Evolutionary conservation across 352 stramenopile genomes (phyloP).

Genomic region (Globisporangium abappressorium): DNA sequence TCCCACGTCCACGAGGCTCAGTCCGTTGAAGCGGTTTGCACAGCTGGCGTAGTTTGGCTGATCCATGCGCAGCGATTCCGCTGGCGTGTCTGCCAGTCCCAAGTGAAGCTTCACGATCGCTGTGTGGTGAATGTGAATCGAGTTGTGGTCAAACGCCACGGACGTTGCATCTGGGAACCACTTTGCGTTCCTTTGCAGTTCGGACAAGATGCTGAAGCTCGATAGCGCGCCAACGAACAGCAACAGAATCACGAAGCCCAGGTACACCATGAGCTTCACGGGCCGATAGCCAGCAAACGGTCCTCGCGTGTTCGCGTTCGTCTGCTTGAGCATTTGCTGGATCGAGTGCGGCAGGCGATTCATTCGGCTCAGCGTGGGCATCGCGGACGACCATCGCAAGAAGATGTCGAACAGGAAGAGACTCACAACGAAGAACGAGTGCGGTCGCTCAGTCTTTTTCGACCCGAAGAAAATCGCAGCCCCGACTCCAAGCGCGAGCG

Average conservation of each 20-base stretch:
- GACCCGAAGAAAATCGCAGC: conserved; percentile 62
- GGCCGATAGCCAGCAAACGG: conserved; percentile 49
- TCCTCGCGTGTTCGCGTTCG: conserved; percentile 34
- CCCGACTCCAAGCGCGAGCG: conserved; percentile 47
- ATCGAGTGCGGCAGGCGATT: conserved; percentile 37
- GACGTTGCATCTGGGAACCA: conserved; percentile 82
- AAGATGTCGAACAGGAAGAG: conserved; percentile 80
- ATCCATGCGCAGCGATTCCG: conserved; percentile 35
- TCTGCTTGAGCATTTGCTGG: conserved; percentile 67
- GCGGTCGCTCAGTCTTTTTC: conserved; percentile 73
- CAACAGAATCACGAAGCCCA: conserved; percentile 59
- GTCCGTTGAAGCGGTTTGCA: conserved; percentile 65
- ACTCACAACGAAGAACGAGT: conserved; percentile 69
- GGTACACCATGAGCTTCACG: conserved; percentile 63
- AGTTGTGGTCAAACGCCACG: conserved; percentile 48
- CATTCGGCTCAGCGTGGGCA: conserved; percentile 50
- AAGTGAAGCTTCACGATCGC: conserved; percentile 84
- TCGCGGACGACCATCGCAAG: conserved; percentile 46
- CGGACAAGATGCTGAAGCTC: conserved; percentile 74
- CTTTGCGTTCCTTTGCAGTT: conserved; percentile 61
- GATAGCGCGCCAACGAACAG: conserved; percentile 68
- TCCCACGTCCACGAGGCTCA: conserved; percentile 79
- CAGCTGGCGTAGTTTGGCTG: conserved; percentile 74
- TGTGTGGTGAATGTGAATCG: conserved; percentile 82
- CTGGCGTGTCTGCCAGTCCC: conserved; percentile 48